Base-by-base conservation (phyloP, 2,329 filamentous ascomycete species). In the Tolypocladium pustulatum region DNA sequence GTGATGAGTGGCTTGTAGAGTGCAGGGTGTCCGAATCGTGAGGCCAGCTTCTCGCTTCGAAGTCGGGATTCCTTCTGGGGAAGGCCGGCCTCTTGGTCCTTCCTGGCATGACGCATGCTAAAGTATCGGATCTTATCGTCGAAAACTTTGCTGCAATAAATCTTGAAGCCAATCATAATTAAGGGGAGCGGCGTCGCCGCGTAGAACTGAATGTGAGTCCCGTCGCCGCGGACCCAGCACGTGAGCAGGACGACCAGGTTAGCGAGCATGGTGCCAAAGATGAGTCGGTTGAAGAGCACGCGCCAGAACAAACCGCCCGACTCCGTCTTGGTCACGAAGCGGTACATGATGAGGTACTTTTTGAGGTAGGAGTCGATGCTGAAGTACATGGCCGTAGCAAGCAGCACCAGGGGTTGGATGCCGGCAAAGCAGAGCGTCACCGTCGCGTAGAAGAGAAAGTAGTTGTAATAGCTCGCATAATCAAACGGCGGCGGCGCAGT, bases 391-490 rank as follows among this genome's bases (percentile, higher is more conserved):
- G 92, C 91, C 0, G 90, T 91, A 43, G 95, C 89, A 0, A 90
- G 86, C 9, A 99, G 80, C 1, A 94, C 88, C 30, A 97, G 80
- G 0, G 94, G 94, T 72, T 97, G 94, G 57, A 97, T 80, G 1
- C 86, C 85, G 2, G 88, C 86, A 68, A 94, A 97, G 66, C 87
- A 91, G 20, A 99, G 78, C 0, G 91, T 88, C 37, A 97, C 89
- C 0, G 93, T 97, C 30, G 89, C 81, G 75, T 97, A 99, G 75
- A 90, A 99, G 36, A 97, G 79, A 73, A 97, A 97, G 72, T 96
- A 97, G 73, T 97, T 97, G 81, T 97, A 99, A 75, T 97, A 97
- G 65, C 85, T 91, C 60, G 94, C 91, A 68, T 97, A 97, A 65
- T 97, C 92, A 71, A 99, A 97, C 0, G 90, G 80, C 2, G 90